Evolutionary conservation across 2,329 filamentous ascomycete species (phyloP).

Genomic region (Cadophora luteo-olivacea): DNA sequence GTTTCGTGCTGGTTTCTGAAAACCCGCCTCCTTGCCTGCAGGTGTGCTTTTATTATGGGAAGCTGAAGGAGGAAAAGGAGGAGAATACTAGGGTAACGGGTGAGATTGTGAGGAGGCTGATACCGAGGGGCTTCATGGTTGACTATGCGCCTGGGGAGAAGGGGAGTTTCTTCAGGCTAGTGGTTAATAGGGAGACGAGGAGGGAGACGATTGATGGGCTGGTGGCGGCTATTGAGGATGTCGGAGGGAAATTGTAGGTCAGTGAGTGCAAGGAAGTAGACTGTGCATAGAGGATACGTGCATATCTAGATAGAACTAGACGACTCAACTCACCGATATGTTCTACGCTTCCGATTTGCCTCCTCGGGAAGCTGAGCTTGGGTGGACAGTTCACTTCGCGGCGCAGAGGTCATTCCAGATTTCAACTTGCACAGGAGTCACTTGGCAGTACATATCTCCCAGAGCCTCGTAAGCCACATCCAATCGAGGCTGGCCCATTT

Average conservation of each 20-base stretch:
- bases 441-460: too few relatives aligned
- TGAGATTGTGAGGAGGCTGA: constrained; percentile 58
- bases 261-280: neutral
- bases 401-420: neutral
- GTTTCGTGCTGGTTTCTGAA: constrained; percentile 75
- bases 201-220: constrained; percentile 67
- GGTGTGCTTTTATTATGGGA: constrained; percentile 88
- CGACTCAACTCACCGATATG: neutral
- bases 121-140: constrained; percentile 70
- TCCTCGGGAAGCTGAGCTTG: neutral
- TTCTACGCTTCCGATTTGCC: neutral
- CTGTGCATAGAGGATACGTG: neutral
- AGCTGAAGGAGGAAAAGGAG: constrained; percentile 49
- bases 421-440: too few relatives aligned
- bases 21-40: constrained; percentile 88
- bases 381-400: neutral
- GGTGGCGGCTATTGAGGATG: constrained; percentile 60
- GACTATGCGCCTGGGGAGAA: constrained; percentile 58
- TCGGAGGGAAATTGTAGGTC: constrained; percentile 29
- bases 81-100: constrained; percentile 62
- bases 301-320: neutral
- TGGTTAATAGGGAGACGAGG: constrained; percentile 68
- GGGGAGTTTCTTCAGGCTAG: constrained; percentile 72
- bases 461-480: neutral
- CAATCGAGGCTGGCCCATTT: too few relatives aligned